phyloP scores from a whole-genome alignment of 1,284 basidiomycete genomes.

The Trichosporon sp. region DNA sequence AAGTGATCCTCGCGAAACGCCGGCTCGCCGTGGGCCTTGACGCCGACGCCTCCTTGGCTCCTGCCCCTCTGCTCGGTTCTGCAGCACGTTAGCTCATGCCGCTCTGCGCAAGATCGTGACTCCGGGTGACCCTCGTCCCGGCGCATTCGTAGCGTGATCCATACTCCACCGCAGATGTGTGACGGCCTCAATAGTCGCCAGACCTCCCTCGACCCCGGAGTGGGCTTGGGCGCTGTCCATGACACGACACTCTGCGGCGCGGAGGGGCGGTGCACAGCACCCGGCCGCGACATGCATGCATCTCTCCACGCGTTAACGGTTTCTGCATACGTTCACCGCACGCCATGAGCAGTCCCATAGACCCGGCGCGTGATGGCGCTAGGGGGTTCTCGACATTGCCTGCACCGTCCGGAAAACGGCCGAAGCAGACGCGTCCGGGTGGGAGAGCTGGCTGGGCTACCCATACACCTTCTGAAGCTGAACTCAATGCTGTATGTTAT shows the following conservation, averaged over 20 bases:
- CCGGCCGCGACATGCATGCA: neutral
- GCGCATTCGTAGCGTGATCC: neutral
- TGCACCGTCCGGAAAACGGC: neutral
- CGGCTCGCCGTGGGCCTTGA: neutral
- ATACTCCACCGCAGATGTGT: neutral
- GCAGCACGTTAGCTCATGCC: neutral
- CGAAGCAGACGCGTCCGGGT: neutral
- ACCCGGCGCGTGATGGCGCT: neutral
- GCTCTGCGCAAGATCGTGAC: constrained; percentile 3
- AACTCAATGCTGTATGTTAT: neutral
- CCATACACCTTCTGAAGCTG: neutral
- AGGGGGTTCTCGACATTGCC: neutral
- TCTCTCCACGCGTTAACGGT: neutral
- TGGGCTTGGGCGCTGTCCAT: neutral
- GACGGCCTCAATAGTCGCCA: neutral
- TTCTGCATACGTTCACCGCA: neutral
- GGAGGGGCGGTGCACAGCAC: neutral
- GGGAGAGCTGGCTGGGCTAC: neutral
- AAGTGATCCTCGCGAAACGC: constrained; percentile 3
- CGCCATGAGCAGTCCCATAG: neutral
- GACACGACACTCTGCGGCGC: neutral
- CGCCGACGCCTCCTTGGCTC: constrained; percentile 5
- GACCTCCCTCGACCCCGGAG: neutral
- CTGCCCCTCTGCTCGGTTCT: constrained; percentile 1
- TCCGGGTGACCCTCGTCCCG: neutral